These are phyloP conservation scores for Ustilago xerochloae DNA, from an alignment of 1,284 basidiomycete genomes.

Conservation along the genomic window DNA sequence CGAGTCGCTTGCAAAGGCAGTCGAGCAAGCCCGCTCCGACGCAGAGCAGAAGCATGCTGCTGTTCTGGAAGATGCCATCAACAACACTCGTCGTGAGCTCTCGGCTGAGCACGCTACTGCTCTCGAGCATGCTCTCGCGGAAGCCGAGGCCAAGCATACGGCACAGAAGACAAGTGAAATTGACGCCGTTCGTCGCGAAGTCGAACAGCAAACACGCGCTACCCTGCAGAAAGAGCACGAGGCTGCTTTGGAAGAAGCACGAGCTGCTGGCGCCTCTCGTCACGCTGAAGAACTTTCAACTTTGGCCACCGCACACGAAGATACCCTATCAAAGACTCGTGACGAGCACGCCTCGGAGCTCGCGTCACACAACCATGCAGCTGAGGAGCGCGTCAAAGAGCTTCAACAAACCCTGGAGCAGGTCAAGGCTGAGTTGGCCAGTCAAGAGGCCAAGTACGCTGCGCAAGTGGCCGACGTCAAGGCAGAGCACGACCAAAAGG, in stretches of 20 bases:
- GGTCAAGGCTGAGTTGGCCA: constrained; percentile 38
- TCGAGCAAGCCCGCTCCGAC: constrained; percentile 26
- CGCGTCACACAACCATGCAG: constrained; percentile 22
- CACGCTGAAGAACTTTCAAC: constrained; percentile 31
- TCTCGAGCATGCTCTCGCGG: constrained; percentile 32
- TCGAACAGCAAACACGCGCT: constrained; percentile 30
- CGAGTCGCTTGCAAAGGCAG: constrained; percentile 19
- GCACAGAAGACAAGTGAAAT: constrained; percentile 26
- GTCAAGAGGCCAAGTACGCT: constrained; percentile 40
- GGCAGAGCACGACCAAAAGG: constrained; percentile 48
- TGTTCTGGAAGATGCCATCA: constrained; percentile 36
- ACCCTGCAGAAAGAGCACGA: constrained; percentile 25
- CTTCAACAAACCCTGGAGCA: constrained; percentile 33
- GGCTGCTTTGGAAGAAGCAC: constrained; percentile 21
- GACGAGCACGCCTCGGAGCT: constrained; percentile 30
- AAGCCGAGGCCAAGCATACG: constrained; percentile 24
- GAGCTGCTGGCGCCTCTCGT: constrained; percentile 13
- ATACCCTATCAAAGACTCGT: constrained; percentile 17
- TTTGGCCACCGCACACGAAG: constrained; percentile 32
- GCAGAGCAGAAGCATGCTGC: constrained; percentile 38
- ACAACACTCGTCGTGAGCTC: constrained; percentile 32
- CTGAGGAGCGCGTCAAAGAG: constrained; percentile 33
- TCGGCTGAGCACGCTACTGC: constrained; percentile 27
- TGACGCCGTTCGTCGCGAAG: constrained; percentile 26
- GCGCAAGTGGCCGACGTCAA: constrained; percentile 47